A percentile compares a stretch with the other conserved stretches of the same genome.
Evolutionary conservation across 2,329 filamentous ascomycete species (phyloP).

Genomic region (Neofusicoccum sp.): DNA sequence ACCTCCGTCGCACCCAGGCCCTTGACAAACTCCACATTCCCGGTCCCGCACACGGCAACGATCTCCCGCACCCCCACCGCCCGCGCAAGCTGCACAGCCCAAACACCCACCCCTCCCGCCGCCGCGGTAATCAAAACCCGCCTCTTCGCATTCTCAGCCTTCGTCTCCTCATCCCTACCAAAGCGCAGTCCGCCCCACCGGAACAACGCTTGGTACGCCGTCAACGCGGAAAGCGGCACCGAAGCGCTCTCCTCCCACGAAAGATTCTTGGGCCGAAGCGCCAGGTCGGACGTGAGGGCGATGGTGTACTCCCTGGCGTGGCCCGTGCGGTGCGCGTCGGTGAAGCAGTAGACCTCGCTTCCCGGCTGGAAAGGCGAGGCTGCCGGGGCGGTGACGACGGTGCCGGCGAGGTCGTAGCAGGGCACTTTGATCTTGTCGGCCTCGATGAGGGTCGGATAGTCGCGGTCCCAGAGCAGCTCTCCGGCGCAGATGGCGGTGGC

Average conservation of each 20-base stretch:
- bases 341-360: constrained; percentile 8
- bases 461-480: constrained; percentile 39
- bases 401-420: constrained; percentile 41
- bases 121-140: no score
- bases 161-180: no score
- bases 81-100: constrained; percentile 33
- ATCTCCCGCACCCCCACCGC: constrained; percentile 35
- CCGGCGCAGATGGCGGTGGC: constrained; percentile 38
- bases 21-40: constrained; percentile 32
- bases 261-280: no score
- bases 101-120: constrained; percentile 18
- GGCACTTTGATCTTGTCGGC: constrained; percentile 29
- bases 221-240: no score
- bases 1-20: constrained; percentile 30
- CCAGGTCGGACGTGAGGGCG: no score
- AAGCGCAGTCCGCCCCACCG: no score
- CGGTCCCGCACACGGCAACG: constrained; percentile 27
- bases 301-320: no score
- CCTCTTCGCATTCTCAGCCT: no score
- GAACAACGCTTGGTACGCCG: no score
- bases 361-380: constrained; percentile 38
- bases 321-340: no score
- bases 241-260: no score
- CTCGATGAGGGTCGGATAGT: background rate
- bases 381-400: constrained; percentile 34